Evolutionary conservation across 257 asterid species (phyloP), one percentile per base, ranked within the genome.

Genomic region (Leonotis leonurus): DNA sequence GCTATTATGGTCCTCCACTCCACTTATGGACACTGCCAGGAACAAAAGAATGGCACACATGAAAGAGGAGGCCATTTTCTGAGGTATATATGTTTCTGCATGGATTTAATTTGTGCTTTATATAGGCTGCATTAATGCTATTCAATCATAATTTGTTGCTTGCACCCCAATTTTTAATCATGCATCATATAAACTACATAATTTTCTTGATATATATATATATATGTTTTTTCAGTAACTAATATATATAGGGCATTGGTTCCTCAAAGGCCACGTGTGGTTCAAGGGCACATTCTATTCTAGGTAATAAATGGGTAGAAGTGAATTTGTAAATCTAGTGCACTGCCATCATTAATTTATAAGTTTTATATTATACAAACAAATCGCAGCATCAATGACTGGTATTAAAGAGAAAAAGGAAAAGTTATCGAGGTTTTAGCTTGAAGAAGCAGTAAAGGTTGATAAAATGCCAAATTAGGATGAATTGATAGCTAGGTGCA

Each of bases 371-470:
- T 16, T 14, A 8, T 39, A 12, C 26, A 5, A 10, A 33, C 20
- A 33, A 30, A 30, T 39, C 20, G 18, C 39, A 60, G 33, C 29
- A 60, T 36, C 64, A 35, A 52, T n/a, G n/a, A n/a, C n/a, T 26
- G 16, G 24, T 12, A 44, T 17, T 27, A 26, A 6, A 30, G 43
- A 27, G 41, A 6, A 39, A 21, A 0, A 9, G 1, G 1, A 5
- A 17, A 63, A 27, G 43, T 12, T 44, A n/a, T 50, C 36, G 35
- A 67, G 53, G 46, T 12, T 44, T 64, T 41, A n/a, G 71, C 79
- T 69, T 74, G 48, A 36, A 74, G 54, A 40, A 51, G n/a, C 69
- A 69, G 75, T 67, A 69, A 74, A 74, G 72, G 64, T 56, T 22
- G 26, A 57, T 21, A 26, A 43, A 29, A 22, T 26, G 29, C 21